A percentile compares a stretch with the other conserved stretches of the same genome.
Conservation (phyloP, 495 filamentous ascomycete genomes). For the Talaromyces wortmannii region DNA sequence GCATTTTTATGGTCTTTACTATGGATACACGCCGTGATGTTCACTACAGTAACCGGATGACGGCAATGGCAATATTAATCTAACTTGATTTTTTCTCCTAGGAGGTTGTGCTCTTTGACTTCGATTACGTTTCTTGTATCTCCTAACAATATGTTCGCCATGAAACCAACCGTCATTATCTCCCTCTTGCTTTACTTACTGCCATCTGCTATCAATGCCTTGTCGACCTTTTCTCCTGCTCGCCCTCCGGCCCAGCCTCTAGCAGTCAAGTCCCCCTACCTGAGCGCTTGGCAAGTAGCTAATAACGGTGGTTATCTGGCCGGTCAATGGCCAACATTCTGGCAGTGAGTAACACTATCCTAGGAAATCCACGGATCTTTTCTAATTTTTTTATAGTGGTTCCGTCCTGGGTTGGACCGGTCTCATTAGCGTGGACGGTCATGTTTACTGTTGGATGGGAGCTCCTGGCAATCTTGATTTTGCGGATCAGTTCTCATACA, state of each 20-base stretch:
- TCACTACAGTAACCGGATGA: too few species aligned
- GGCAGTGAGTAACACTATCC: constrained; percentile 31
- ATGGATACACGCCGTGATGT: too few species aligned
- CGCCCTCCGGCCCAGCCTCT: constrained; percentile 50
- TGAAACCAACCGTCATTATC: too few species aligned
- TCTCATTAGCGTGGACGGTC: constrained; percentile 49
- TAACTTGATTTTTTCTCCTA: too few species aligned
- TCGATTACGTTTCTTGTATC: too few species aligned
- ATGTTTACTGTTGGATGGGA: constrained; percentile 53
- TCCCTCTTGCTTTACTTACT: too few species aligned
- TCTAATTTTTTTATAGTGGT: constrained; percentile 19
- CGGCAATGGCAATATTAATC: too few species aligned
- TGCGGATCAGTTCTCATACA: constrained; percentile 36
- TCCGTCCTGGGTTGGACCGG: constrained; percentile 48
- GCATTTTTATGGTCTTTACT: too few species aligned
- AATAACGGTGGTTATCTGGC: constrained; percentile 50
- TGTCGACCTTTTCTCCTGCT: constrained; percentile 45
- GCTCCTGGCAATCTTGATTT: constrained; percentile 8
- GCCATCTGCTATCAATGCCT: too few species aligned
- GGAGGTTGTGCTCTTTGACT: too few species aligned
- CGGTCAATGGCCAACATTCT: constrained; percentile 51
- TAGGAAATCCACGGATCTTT: too few species aligned
- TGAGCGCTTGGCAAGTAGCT: constrained; percentile 48
- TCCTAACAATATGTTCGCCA: too few species aligned
- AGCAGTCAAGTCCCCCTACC: constrained; percentile 52